Evolutionary conservation across 2,329 filamentous ascomycete species (phyloP).

Genomic region (Colletotrichum chlorophyti): DNA sequence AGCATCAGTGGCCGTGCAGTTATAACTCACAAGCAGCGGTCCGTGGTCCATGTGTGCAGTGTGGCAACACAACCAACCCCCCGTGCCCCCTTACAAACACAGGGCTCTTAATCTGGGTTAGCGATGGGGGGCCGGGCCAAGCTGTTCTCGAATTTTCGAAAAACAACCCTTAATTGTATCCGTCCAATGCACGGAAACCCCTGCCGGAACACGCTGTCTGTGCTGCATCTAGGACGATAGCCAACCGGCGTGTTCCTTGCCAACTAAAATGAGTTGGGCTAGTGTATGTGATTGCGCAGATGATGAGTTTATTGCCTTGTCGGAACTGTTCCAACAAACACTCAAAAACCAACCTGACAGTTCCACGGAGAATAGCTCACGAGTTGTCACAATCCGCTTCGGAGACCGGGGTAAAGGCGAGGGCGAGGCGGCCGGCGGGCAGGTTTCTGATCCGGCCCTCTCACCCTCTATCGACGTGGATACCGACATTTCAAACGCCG

Average conservation of each 20-base stretch:
- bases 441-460: too few species aligned
- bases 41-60: too few species aligned
- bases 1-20: too few species aligned
- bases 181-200: constrained; percentile 15
- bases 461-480: too few species aligned
- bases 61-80: too few species aligned
- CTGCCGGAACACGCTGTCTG: too few species aligned
- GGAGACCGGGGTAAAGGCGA: background rate
- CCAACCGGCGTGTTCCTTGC: constrained; percentile 3
- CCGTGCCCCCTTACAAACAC: too few species aligned
- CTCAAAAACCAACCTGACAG: too few species aligned
- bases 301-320: background rate
- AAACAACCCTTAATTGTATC: constrained; percentile 18
- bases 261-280: constrained; percentile 13
- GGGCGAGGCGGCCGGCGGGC: background rate
- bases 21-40: too few species aligned
- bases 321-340: background rate
- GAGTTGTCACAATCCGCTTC: background rate
- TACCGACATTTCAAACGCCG: too few species aligned
- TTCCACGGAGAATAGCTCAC: too few species aligned
- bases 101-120: constrained; percentile 1
- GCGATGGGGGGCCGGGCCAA: constrained; percentile 9
- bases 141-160: constrained; percentile 17
- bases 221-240: constrained; percentile 19
- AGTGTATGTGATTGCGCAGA: too few species aligned